phyloP scores from a whole-genome alignment of 495 filamentous ascomycete species.

The Letharia lupina region DNA sequence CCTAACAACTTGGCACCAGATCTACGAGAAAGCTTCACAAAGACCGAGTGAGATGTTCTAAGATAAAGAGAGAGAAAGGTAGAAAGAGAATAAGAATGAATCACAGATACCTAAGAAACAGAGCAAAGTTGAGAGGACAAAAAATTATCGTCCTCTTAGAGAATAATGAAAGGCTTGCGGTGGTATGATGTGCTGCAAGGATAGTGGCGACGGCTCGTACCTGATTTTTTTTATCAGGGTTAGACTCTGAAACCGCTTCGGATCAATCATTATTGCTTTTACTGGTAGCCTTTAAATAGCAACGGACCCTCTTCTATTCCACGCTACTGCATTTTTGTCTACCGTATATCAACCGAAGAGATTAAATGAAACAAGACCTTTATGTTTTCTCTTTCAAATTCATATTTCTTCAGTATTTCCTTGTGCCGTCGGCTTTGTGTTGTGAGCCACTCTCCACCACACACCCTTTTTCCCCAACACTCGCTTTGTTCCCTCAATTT shows the following conservation, averaged over 20 bases:
- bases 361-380: too few species aligned
- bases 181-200: neutral
- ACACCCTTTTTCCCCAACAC: neutral
- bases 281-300: constrained; percentile 1
- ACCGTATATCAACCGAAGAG: too few species aligned
- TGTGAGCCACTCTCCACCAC: neutral
- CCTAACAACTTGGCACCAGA: too few species aligned
- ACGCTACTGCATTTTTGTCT: neutral
- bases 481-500: constrained; percentile 9
- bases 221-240: neutral
- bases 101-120: too few species aligned
- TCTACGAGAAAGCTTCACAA: too few species aligned
- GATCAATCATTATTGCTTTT: neutral
- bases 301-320: neutral
- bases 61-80: too few species aligned
- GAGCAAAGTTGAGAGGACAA: too few species aligned
- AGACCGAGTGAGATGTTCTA: too few species aligned
- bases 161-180: too few species aligned
- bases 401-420: neutral
- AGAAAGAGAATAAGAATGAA: too few species aligned
- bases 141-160: too few species aligned
- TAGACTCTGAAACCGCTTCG: neutral
- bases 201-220: neutral
- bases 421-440: neutral
- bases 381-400: too few species aligned